Conservation (phyloP, 805 yeast species). For the Pichia membranifaciens region DNA sequence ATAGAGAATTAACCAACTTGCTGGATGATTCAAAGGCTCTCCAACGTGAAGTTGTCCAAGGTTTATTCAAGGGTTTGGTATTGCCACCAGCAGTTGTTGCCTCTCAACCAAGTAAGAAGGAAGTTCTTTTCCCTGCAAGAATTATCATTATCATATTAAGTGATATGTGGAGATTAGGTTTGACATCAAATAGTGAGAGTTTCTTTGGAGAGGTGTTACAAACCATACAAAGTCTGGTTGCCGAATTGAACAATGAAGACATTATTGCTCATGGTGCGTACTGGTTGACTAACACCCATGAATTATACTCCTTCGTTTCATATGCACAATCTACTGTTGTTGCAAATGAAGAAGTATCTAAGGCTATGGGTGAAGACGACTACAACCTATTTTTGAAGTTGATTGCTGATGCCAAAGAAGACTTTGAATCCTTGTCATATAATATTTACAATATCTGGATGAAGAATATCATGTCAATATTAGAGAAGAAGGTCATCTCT, state of each 20-base stretch:
- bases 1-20: conserved; percentile 66
- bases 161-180: conserved; percentile 98
- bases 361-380: conserved; percentile 85
- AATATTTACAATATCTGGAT: conserved; percentile 96
- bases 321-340: conserved; percentile 90
- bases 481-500: conserved; percentile 88
- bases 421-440: conserved; percentile 85
- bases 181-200: conserved; percentile 85
- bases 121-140: conserved; percentile 93
- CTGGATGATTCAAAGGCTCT: conserved; percentile 65
- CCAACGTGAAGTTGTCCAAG: conserved; percentile 80
- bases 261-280: conserved; percentile 90
- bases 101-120: conserved; percentile 76
- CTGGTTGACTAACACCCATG: conserved; percentile 96
- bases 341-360: conserved; percentile 71
- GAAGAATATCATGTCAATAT: conserved; percentile 85
- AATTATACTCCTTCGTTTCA: conserved; percentile 86
- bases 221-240: conserved; percentile 79
- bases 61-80: conserved; percentile 75
- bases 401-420: conserved; percentile 88
- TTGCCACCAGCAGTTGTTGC: conserved; percentile 85
- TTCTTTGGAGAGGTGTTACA: conserved; percentile 85
- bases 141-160: conserved; percentile 85
- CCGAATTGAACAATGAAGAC: conserved; percentile 76
- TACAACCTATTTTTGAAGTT: conserved; percentile 83